A percentile compares a stretch with the other conserved stretches of the same genome.
phyloP scores from a whole-genome alignment of 2,329 filamentous ascomycete genomes.

The Elsinoe australis region DNA sequence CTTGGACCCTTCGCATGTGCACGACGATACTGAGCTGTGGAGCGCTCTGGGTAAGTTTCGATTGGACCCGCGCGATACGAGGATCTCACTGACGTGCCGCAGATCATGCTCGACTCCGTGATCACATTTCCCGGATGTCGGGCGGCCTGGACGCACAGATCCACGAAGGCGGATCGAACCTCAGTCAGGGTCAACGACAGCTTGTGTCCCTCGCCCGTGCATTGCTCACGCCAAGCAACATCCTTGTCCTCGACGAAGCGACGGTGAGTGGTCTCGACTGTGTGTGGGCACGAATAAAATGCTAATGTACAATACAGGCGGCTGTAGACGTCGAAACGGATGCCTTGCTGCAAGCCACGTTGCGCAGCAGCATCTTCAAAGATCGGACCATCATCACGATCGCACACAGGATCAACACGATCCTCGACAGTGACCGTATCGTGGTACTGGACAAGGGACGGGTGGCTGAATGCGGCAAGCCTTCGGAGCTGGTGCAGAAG shows the following conservation, averaged over 20 bases:
- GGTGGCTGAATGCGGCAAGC: constrained; percentile 89
- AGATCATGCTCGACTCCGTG: constrained; percentile 91
- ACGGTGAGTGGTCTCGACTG: constrained; percentile 61
- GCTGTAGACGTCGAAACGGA: constrained; percentile 65
- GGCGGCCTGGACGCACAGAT: constrained; percentile 85
- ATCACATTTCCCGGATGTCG: constrained; percentile 77
- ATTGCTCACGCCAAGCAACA: constrained; percentile 90
- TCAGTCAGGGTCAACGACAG: constrained; percentile 91
- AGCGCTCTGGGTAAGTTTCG: constrained; percentile 70
- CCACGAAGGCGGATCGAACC: constrained; percentile 91
- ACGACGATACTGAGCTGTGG: constrained; percentile 96
- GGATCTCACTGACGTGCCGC: constrained; percentile 23
- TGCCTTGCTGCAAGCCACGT: constrained; percentile 55
- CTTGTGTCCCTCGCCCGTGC: constrained; percentile 89
- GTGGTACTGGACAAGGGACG: constrained; percentile 86
- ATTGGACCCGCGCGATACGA: constrained; percentile 2
- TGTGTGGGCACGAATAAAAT: not conserved
- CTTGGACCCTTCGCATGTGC: constrained; percentile 85
- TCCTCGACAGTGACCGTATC: constrained; percentile 79
- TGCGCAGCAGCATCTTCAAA: constrained; percentile 62
- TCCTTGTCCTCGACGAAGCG: constrained; percentile 92
- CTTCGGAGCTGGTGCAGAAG: constrained; percentile 64
- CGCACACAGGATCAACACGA: constrained; percentile 96
- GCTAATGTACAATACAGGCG: constrained; percentile 37
- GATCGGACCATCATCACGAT: constrained; percentile 98